A percentile compares a stretch with the other conserved stretches of the same genome.
These are phyloP conservation scores for Bondarzewia mesenterica DNA, from an alignment of 1,284 basidiomycete genomes.

Conservation along the genomic window DNA sequence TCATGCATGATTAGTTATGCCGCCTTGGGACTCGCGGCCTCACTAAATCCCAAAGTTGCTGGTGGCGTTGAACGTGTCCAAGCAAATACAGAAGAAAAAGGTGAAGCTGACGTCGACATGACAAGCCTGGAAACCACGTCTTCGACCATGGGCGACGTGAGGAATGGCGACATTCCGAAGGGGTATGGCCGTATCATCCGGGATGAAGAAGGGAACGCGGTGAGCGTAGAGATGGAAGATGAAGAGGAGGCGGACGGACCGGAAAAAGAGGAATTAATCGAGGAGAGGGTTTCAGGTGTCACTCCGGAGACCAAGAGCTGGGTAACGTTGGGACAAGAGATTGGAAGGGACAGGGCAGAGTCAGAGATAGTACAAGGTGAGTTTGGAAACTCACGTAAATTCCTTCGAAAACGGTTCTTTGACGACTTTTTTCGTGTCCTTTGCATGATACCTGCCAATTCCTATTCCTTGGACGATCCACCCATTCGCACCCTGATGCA, in stretches of 20 bases:
- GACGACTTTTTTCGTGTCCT: too few species aligned
- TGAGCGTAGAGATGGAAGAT: conserved; percentile 68
- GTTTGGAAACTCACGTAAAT: too few species aligned
- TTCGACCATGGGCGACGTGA: conserved; percentile 2
- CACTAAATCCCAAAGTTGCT: conserved; percentile 54
- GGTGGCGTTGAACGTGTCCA: conserved; percentile 43
- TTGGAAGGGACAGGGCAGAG: conserved; percentile 12
- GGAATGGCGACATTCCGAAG: conserved; percentile 36
- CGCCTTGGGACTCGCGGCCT: conserved; percentile 64
- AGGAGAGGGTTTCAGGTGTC: conserved; percentile 18
- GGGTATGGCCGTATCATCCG: conserved; percentile 83
- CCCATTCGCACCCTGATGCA: conserved; percentile 1
- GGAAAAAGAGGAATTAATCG: conserved; percentile 15
- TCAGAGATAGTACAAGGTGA: conserved; percentile 27
- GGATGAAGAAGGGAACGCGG: conserved; percentile 74
- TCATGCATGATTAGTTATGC: conserved; percentile 51
- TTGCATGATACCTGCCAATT: too few species aligned
- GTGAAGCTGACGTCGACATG: conserved; percentile 6
- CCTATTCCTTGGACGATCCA: not conserved
- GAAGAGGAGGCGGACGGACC: conserved; percentile 30
- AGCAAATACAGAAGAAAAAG: conserved; percentile 9
- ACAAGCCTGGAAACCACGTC: conserved; percentile 1
- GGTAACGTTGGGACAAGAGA: conserved; percentile 21
- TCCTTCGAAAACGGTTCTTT: too few species aligned
- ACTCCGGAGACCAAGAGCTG: conserved; percentile 25